These are phyloP conservation scores for Biscogniauxia marginata DNA, from an alignment of 2,329 filamentous ascomycete species.

Conservation along the genomic window DNA sequence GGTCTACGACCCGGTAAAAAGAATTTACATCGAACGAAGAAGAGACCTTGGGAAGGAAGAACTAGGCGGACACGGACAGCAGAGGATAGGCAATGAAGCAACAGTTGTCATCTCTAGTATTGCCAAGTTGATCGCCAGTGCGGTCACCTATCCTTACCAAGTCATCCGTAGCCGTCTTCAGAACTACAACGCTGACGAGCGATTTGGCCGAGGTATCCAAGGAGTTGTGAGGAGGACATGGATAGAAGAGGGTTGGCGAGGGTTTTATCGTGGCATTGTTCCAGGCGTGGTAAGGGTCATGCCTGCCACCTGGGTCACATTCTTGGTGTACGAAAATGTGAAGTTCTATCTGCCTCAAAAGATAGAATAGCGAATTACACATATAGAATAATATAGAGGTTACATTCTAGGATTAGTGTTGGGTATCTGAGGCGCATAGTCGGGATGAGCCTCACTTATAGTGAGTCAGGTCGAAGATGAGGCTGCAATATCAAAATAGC, in stretches of 20 bases:
- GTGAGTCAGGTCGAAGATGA: neutral
- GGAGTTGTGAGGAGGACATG: slow-evolving; percentile 76
- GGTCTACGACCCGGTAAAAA: slow-evolving; percentile 76
- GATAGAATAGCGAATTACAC: slow-evolving; percentile 16
- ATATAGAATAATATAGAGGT: neutral
- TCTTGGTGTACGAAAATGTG: slow-evolving; percentile 94
- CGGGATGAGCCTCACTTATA: neutral
- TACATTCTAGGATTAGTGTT: neutral
- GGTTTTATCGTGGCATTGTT: slow-evolving; percentile 89
- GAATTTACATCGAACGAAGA: slow-evolving; percentile 52
- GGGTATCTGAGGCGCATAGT: neutral
- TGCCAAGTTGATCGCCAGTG: slow-evolving; percentile 86
- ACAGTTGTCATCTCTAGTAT: slow-evolving; percentile 77
- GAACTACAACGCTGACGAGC: slow-evolving; percentile 76
- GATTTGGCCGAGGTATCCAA: slow-evolving; percentile 67
- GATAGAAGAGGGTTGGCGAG: slow-evolving; percentile 72
- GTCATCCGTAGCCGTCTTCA: slow-evolving; percentile 86
- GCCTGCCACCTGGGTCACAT: slow-evolving; percentile 94
- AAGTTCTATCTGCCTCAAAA: slow-evolving; percentile 64
- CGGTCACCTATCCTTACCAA: slow-evolving; percentile 91
- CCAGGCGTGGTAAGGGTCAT: slow-evolving; percentile 89
- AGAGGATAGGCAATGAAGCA: slow-evolving; percentile 65
- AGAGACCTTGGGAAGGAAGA: slow-evolving; percentile 11
- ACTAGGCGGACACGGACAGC: slow-evolving; percentile 27
- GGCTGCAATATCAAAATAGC: neutral